Conservation (phyloP, 2,329 filamentous ascomycete species). For the Claviceps lovelessii region DNA sequence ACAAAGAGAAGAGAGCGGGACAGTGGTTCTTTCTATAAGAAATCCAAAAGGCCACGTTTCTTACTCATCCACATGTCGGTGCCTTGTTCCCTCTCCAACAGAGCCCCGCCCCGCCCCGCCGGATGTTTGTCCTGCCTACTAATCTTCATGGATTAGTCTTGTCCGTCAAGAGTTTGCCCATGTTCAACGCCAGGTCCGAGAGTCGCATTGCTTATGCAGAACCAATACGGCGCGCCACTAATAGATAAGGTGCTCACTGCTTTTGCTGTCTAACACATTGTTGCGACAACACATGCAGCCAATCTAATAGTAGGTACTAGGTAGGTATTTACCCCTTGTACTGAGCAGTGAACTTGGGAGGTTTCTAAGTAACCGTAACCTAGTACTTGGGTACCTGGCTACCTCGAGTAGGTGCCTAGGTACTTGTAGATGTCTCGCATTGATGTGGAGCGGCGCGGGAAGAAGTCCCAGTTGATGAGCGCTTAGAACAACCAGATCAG, state of each 20-base stretch:
- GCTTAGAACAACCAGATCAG: background rate
- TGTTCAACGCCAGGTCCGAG: background rate
- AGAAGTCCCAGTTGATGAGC: background rate
- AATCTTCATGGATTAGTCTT: background rate
- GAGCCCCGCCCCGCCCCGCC: too few relatives aligned
- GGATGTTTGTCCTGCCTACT: background rate
- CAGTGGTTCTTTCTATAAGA: background rate
- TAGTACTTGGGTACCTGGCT: too few relatives aligned
- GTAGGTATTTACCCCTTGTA: too few relatives aligned
- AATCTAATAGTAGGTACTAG: too few relatives aligned
- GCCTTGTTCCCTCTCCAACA: background rate
- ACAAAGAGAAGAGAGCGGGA: background rate
- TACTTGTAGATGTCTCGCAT: background rate
- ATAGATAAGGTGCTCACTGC: background rate
- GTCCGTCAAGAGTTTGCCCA: background rate
- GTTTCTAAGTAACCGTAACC: too few relatives aligned
- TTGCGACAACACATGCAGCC: background rate
- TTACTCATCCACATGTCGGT: background rate
- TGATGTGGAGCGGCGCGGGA: background rate
- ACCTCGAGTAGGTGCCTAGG: too few relatives aligned
- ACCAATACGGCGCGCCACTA: background rate
- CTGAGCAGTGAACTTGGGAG: background rate
- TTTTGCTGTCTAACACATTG: background rate
- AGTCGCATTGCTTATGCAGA: background rate
- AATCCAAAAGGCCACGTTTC: background rate